A percentile compares a stretch with the other conserved stretches of the same genome.
phyloP scores from a whole-genome alignment of 1,284 basidiomycete species.

The Hymenochaete sp. region DNA sequence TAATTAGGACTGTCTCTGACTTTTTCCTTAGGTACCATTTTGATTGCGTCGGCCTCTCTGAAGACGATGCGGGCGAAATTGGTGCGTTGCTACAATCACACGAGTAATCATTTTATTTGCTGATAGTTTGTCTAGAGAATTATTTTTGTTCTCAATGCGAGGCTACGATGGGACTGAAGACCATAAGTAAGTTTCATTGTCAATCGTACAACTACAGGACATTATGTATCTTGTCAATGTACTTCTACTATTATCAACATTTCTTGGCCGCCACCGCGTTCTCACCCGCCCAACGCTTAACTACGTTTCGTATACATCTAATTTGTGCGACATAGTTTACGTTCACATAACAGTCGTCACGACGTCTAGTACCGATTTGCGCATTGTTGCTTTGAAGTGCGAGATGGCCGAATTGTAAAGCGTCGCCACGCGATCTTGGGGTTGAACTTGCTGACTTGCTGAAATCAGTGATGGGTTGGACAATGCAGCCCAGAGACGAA shows the following conservation, averaged over 20 bases:
- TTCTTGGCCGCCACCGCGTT: too few species aligned
- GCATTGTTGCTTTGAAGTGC: too few species aligned
- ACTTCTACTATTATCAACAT: conserved; percentile 7
- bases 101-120: conserved; percentile 5
- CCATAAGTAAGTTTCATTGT: conserved; percentile 61
- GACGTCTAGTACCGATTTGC: too few species aligned
- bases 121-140: conserved; percentile 37
- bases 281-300: too few species aligned
- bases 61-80: conserved; percentile 63
- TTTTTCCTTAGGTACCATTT: conserved; percentile 62
- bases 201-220: conserved; percentile 12
- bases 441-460: neutral
- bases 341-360: neutral
- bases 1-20: conserved; percentile 3
- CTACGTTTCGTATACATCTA: conserved; percentile 5
- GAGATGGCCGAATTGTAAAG: neutral
- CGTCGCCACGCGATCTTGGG: conserved; percentile 9
- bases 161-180: conserved; percentile 52
- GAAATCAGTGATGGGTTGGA: neutral
- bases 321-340: conserved; percentile 10
- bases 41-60: conserved; percentile 49
- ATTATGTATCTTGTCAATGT: conserved; percentile 14
- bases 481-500: neutral
- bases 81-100: conserved; percentile 38
- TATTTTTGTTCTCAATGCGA: conserved; percentile 66